Base-by-base conservation (phyloP, 129 eudicot species). In the Pseudognaphalium luteoalbum region DNA sequence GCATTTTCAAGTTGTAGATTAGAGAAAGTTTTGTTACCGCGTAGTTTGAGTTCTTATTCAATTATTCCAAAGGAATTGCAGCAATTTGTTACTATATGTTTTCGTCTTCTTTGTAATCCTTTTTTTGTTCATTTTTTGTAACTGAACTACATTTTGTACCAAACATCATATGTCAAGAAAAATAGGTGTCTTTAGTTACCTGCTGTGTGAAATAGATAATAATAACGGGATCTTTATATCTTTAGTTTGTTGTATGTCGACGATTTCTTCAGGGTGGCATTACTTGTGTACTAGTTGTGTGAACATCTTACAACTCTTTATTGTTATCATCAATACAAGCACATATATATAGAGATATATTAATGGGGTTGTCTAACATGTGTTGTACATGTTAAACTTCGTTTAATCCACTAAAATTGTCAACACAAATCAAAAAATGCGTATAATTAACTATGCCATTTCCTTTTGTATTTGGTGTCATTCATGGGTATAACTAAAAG, bases 1-100 rank as follows among this genome's bases (percentile, higher is more conserved):
- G 41, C 56, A 33, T 64, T 44, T 79, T 85, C 79, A 83, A 81
- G 81, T 72, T 83, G 87, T 87, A 86, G 88, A 87, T 75, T 76
- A 82, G 81, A 72, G 78, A 59, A 77, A 71, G 79, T 77, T 84
- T 82, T 83, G 86, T 81, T 84, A 81, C 73, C 78, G 47, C 66
- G 64, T 78, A 50, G 84, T 78, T 78, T 60, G 56, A 70, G 64
- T 42, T 61, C 60, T 71, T 56, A 77, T 66, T 83, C 66, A 64
- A 21, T 19, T 60, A 19, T 60, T 57, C 51, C 25, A 4, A 70
- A 79, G 77, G 78, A 72, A 68, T 60, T 85, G 80, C 75, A 83
- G 86, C 80, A 68, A 87, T 86, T 81, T 82, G 74, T 81, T 83
- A 71, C 29, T 76, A 61, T 73, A 68, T 77, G 61, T 77, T 66